Percentiles rank a stretch among this genome's conserved stretches.
Conservation (phyloP, 768 basidiomycete species). For the Infundibulicybe gibba region DNA sequence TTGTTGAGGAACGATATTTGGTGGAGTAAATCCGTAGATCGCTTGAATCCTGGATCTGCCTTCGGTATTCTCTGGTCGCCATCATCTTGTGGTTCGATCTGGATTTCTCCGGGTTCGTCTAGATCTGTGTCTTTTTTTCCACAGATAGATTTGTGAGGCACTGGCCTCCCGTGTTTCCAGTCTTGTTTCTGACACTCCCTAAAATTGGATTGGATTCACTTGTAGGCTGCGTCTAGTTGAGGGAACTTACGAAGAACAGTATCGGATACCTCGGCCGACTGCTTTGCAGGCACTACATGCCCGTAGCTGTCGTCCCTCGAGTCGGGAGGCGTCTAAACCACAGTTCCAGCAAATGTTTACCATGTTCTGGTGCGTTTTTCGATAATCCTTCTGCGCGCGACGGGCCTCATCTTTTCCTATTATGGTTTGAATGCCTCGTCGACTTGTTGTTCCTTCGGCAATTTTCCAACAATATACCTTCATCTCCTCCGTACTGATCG, state of each 20-base stretch:
- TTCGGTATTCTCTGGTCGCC: background rate
- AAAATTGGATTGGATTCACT: background rate
- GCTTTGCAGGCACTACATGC: constrained; percentile 4
- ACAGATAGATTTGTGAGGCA: constrained; percentile 12
- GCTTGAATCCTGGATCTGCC: background rate
- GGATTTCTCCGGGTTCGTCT: background rate
- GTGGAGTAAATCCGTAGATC: background rate
- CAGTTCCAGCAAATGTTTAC: constrained; percentile 6
- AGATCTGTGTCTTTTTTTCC: constrained; percentile 8
- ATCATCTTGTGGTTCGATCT: background rate
- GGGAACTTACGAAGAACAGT: constrained; percentile 6
- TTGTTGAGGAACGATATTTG: constrained; percentile 4
- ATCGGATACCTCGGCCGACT: constrained; percentile 1
- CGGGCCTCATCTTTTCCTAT: background rate
- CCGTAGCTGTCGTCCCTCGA: constrained; percentile 3
- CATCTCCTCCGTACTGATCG: constrained; percentile 1
- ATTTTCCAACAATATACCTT: constrained; percentile 1
- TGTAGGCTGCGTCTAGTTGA: background rate
- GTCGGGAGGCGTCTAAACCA: background rate
- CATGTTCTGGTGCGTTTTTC: background rate
- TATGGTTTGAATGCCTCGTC: background rate
- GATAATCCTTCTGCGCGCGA: background rate
- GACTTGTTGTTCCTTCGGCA: background rate
- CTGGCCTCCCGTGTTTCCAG: constrained; percentile 14
- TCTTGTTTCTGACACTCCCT: constrained; percentile 18